Conservation (phyloP, 768 basidiomycete genomes). For the Russula compacta region DNA sequence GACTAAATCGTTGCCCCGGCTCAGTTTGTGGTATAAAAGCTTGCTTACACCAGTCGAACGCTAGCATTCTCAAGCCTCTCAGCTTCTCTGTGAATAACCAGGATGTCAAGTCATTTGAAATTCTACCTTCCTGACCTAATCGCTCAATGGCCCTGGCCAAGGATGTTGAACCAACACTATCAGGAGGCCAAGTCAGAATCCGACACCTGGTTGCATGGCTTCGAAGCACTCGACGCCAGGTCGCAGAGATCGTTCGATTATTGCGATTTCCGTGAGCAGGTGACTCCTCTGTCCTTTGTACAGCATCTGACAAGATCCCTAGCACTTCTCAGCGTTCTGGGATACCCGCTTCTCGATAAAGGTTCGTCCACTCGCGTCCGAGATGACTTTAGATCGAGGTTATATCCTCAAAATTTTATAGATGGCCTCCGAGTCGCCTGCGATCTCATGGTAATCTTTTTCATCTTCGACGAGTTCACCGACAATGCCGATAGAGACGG, state of each 20-base stretch:
- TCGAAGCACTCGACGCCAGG: slow-evolving; percentile 29
- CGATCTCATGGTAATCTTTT: slow-evolving; percentile 45
- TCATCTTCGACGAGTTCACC: slow-evolving; percentile 42
- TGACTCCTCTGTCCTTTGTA: neutral
- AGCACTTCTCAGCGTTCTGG: slow-evolving; percentile 34
- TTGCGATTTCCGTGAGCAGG: slow-evolving; percentile 35
- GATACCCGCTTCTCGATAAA: slow-evolving; percentile 29
- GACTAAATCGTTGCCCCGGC: no score
- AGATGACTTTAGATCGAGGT: neutral
- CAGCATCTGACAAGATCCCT: neutral
- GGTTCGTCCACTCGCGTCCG: slow-evolving; percentile 22
- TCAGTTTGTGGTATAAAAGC: no score
- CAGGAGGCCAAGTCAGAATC: slow-evolving; percentile 29
- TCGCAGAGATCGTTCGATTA: slow-evolving; percentile 34
- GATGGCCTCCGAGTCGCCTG: slow-evolving; percentile 32
- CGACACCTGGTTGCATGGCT: slow-evolving; percentile 31
- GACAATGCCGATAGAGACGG: slow-evolving; percentile 30
- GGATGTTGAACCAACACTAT: slow-evolving; percentile 34
- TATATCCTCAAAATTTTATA: neutral
- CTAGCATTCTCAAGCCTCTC: no score
- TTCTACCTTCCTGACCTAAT: slow-evolving; percentile 34
- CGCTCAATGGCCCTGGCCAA: slow-evolving; percentile 36
- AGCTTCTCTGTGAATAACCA: neutral
- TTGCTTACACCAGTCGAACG: no score
- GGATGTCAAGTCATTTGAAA: neutral